Evolutionary conservation across 139 green algal species (phyloP), one percentile per base, ranked within the genome.

Genomic region (Zygnema cylindricum): DNA sequence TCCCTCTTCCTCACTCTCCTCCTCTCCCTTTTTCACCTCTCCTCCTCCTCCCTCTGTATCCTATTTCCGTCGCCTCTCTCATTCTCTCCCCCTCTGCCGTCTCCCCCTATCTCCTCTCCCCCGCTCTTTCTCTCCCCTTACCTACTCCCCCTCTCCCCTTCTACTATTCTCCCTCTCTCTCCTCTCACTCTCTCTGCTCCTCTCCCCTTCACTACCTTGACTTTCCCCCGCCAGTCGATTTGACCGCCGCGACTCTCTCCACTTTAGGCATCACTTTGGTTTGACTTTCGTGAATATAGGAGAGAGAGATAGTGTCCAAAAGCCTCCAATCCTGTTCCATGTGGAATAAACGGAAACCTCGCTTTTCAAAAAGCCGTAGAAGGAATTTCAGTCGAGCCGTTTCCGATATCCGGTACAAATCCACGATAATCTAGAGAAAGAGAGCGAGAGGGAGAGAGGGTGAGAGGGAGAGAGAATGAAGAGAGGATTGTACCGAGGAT

Each of bases 351-450:
- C 71, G 71, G 16, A 79, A 79, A 25, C 71, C 71, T 16, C 36
- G 36, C 36, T 16, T 41, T 16, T 79, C 71, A 16, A 79, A 54
- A 3, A 43, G 11, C 3, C 7, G 71, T 16, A 79, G 16, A 41
- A 79, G 71, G 11, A 43, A 7, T 11, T 54, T 41, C 71, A 79
- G 3, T 43, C 21, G 7, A 25, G 36, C 71, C 71, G 16, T 16
- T 40, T 79, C 38, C 11, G 3, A 11, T 16, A 43, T 16, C 16
- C 36, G 36, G 16, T 79, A 16, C 7, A 79, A 7, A 43, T 79
- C 71, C 16, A 79, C 71, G 11, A 79, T 41, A 41, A 79, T 41
- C 71, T 79, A n/a, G n/a, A n/a, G n/a, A n/a, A n/a, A n/a, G n/a
- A n/a, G n/a, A n/a, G n/a, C n/a, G n/a, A n/a, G n/a, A n/a, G n/a